Base-by-base conservation (phyloP, 2,329 filamentous ascomycete genomes). In the Trichophyton verrucosum region DNA sequence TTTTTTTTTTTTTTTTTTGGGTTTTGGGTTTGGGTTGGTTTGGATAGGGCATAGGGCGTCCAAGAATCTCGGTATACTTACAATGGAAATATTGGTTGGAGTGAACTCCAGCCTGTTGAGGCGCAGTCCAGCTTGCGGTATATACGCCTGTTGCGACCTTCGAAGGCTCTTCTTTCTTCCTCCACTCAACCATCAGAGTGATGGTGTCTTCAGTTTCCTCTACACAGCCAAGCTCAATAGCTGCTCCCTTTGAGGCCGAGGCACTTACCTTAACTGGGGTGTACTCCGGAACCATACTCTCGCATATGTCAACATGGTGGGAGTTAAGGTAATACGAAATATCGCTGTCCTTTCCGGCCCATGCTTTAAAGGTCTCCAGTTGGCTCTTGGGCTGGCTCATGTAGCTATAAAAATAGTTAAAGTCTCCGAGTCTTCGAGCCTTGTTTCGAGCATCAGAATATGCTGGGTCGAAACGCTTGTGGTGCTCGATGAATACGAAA, bases 351-450 rank as follows among this genome's bases (percentile, higher is more conserved):
- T 86, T 85, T 65, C 91, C 91, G 0, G 91, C 91, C 91, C 91
- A 96, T 2, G 90, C 87, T 75, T 90, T 91, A 84, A 96, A 96
- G 0, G 91, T 96, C 79, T 95, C 88, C 56, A 96, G 82, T 77
- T 95, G 91, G 58, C 82, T 89, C 77, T 95, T 95, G 63, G 87
- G 88, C 79, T 96, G 91, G 57, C 86, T 89, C 91, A 96, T 95
- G 82, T 96, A 96, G 68, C 84, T 87, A 81, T 96, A 96, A 74
- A 95, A 96, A 81, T 96, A 96, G 80, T 95, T 96, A 84, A 96
- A 96, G 76, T 96, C 90, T 65, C 91, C 91, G 6, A 96, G 79
- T 59, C 80, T 84, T 70, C 83, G 77, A 13, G 89, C 89, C 67
- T 87, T 85, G 76, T 86, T 86, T 57, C 86, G 83, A 13, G 92